These are phyloP conservation scores for Cyathus striatus DNA, from an alignment of 768 basidiomycete species.

Conservation along the genomic window DNA sequence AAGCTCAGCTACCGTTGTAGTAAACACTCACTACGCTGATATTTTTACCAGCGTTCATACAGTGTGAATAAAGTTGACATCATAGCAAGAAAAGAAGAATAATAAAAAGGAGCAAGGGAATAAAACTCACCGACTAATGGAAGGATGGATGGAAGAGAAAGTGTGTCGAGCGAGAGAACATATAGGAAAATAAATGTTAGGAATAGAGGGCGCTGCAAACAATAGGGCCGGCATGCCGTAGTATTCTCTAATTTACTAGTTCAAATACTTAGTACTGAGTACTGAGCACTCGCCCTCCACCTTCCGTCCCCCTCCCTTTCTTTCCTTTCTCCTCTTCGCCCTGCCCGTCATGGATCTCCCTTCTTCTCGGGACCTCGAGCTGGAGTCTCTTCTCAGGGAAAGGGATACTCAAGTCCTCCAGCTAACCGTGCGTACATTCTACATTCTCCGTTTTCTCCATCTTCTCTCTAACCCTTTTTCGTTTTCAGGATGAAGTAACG, in stretches of 20 bases:
- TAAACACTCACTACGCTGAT: slow-evolving; percentile 48
- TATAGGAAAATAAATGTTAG: background rate
- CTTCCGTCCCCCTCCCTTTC: no score
- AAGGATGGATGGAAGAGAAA: no score
- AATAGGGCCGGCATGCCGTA: background rate
- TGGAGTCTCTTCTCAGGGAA: slow-evolving; percentile 72
- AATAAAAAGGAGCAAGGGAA: slow-evolving; percentile 8
- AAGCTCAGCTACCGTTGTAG: slow-evolving; percentile 87
- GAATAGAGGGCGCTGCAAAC: background rate
- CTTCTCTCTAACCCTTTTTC: slow-evolving; percentile 12
- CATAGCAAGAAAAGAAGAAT: slow-evolving; percentile 24
- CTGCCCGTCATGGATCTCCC: slow-evolving; percentile 66
- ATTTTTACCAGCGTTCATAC: slow-evolving; percentile 48
- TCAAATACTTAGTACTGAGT: no score
- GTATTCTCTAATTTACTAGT: no score
- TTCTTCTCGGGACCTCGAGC: slow-evolving; percentile 71
- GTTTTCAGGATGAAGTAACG: slow-evolving; percentile 63
- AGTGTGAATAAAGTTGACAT: slow-evolving; percentile 73
- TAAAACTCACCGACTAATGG: no score
- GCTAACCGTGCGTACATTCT: slow-evolving; percentile 57
- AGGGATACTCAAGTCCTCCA: slow-evolving; percentile 69
- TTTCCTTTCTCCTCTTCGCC: no score
- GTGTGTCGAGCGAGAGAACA: no score
- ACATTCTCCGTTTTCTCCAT: slow-evolving; percentile 3
- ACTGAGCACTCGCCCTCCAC: no score